Conservation (phyloP, 805 yeast genomes). For the Candida silvatica region DNA sequence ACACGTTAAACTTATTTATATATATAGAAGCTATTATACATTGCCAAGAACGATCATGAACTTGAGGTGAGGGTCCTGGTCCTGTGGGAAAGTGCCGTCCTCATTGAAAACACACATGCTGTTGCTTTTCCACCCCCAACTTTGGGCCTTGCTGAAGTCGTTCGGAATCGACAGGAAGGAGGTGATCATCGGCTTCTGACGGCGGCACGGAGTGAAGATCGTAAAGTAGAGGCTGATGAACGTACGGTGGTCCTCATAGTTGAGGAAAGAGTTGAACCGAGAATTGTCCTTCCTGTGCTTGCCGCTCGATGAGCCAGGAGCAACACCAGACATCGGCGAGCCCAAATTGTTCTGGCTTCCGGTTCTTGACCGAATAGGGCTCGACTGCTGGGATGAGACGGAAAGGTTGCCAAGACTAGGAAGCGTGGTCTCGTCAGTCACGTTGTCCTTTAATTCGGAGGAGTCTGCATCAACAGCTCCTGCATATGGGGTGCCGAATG, state of each 20-base stretch:
- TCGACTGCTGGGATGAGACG: no score
- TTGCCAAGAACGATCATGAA: constrained; percentile 43
- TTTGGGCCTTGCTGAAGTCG: constrained; percentile 41
- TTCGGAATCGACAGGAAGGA: constrained; percentile 51
- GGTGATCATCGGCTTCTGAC: constrained; percentile 35
- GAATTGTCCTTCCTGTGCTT: no score
- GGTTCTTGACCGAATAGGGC: no score
- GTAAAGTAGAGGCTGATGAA: constrained; percentile 40
- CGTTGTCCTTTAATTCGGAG: constrained; percentile 1
- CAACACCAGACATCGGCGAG: no score
- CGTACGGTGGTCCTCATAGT: constrained; percentile 39
- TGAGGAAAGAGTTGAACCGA: constrained; percentile 13
- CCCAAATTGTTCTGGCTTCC: no score
- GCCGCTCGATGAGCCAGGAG: no score
- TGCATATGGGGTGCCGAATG: no score
- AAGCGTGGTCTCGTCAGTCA: background rate
- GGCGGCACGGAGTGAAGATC: constrained; percentile 46
- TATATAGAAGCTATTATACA: constrained; percentile 18
- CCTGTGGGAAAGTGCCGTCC: constrained; percentile 35
- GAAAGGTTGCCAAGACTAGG: no score
- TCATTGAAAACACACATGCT: constrained; percentile 45
- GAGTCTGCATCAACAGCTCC: no score
- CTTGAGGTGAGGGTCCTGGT: constrained; percentile 35
- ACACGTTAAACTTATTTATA: background rate
- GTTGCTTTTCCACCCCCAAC: constrained; percentile 57